Evolutionary conservation across 1,284 basidiomycete genomes (phyloP), one percentile per base, ranked within the genome.

Genomic region (Pyrrhoderma lamaoense): DNA sequence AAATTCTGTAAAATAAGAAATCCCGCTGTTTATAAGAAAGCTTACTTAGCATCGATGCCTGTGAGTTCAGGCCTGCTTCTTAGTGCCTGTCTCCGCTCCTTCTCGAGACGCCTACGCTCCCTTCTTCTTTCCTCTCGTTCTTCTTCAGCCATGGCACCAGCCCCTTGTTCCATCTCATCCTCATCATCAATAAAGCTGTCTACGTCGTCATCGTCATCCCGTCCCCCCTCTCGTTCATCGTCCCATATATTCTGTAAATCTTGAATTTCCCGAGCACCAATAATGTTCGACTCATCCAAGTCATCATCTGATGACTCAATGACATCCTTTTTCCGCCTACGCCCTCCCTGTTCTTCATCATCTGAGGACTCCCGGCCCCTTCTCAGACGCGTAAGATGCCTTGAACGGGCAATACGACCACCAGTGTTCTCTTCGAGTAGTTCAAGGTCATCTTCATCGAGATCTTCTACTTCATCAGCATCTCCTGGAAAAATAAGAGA

Each of bases 371-470:
- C 79, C 56, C 82, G 77, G 36, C 80, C 82, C 49, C 86, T 81
- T 56, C 85, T 80, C 42, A 89, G 74, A 57, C 88, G 80, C 58
- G 82, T 86, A 40, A 91, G 72, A 61, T 75, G 79, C 60, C 71
- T 71, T 59, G 62, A 61, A 37, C 66, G 64, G 45, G 72, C 77
- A 67, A 81, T 82, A 2, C 78, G 74, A 18, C 79, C 77, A 8
- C 95, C 93, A 2, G 92, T 93, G 61, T 98, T 99, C 74, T 99
- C 96, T 62, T 91, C 90, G 19, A 99, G 67, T 8, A 99, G 76
- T 49, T 95, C 94, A 49, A 99, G 70, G 64, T 99, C 96, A 62
- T 99, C 96, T 50, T 98, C 95, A 59, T 96, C 93, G 42, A 97
- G 71, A 52, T 80, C 78, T 47, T 76, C 75, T 56, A 74, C 76